These are phyloP conservation scores for Chalciporus chontae DNA, from an alignment of 768 basidiomycete species.

Conservation along the genomic window DNA sequence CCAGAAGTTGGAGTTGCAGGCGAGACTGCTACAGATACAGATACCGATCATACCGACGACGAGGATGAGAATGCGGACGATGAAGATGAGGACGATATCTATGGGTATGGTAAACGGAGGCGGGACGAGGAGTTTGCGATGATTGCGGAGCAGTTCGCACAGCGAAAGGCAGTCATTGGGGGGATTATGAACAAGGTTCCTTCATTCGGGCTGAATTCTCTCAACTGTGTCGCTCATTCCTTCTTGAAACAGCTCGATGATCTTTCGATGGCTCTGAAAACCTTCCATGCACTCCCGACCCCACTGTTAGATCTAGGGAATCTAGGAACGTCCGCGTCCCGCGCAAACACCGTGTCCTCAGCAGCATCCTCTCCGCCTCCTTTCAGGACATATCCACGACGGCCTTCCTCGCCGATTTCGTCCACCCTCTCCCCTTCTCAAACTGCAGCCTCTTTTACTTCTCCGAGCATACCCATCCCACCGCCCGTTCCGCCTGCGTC, in stretches of 20 bases:
- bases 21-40: slow-evolving; percentile 19
- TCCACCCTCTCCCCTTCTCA: slow-evolving; percentile 11
- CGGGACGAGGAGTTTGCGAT: slow-evolving; percentile 68
- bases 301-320: slow-evolving; percentile 37
- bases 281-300: slow-evolving; percentile 42
- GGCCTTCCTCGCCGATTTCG: slow-evolving; percentile 3
- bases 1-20: slow-evolving; percentile 9
- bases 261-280: slow-evolving; percentile 34
- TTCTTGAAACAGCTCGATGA: slow-evolving; percentile 24
- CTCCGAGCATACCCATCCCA: slow-evolving; percentile 1
- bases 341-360: slow-evolving; percentile 32
- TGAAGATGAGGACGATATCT: slow-evolving; percentile 42
- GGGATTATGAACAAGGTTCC: slow-evolving; percentile 71
- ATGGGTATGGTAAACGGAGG: slow-evolving; percentile 50
- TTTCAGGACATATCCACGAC: not conserved
- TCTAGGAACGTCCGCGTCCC: slow-evolving; percentile 23
- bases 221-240: not conserved
- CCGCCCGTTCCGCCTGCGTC: slow-evolving; percentile 21
- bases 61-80: slow-evolving; percentile 34
- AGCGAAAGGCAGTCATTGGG: slow-evolving; percentile 64
- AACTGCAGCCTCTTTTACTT: not conserved
- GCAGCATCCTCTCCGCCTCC: slow-evolving; percentile 12
- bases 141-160: slow-evolving; percentile 64
- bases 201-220: not conserved
- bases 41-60: slow-evolving; percentile 31